These are phyloP conservation scores for Xylariaceae sp. DNA, from an alignment of 2,329 filamentous ascomycete genomes.

Conservation along the genomic window DNA sequence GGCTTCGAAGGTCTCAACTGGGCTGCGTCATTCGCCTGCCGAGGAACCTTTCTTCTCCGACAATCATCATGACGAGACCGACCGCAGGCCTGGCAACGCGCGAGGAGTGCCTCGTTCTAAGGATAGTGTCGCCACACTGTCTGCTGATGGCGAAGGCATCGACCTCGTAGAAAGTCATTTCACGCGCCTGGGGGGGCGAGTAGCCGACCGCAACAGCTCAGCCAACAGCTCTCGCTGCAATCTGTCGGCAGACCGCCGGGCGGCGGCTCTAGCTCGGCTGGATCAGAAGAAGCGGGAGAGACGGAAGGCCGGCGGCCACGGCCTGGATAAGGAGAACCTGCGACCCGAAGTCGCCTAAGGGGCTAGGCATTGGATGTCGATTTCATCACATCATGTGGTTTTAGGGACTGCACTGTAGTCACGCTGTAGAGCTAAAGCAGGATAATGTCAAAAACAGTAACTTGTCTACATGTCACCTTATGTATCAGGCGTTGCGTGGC, in stretches of 20 bases:
- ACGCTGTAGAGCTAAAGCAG: no score
- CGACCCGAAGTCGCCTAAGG: conserved; percentile 6
- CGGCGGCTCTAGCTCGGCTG: conserved; percentile 47
- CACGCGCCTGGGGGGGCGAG: conserved; percentile 35
- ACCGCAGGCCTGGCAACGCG: conserved; percentile 4
- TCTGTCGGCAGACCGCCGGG: conserved; percentile 42
- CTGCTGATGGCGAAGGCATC: conserved; percentile 26
- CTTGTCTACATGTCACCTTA: no score
- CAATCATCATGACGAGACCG: conserved; percentile 3
- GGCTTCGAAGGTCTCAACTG: conserved; percentile 7
- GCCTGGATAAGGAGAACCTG: conserved; percentile 41
- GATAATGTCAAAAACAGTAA: no score
- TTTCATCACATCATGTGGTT: no score
- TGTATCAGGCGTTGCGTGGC: no score
- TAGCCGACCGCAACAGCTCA: conserved; percentile 20
- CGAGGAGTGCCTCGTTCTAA: conserved; percentile 5
- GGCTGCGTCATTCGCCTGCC: background rate
- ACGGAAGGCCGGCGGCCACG: conserved; percentile 20
- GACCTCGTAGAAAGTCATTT: conserved; percentile 40
- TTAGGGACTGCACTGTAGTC: no score
- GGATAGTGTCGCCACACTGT: conserved; percentile 11
- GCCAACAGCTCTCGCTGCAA: conserved; percentile 34
- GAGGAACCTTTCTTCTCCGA: background rate
- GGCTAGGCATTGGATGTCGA: background rate
- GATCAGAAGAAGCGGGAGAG: conserved; percentile 47